Conservation (phyloP, 2,329 filamentous ascomycete genomes). For the Shiraia sp. region DNA sequence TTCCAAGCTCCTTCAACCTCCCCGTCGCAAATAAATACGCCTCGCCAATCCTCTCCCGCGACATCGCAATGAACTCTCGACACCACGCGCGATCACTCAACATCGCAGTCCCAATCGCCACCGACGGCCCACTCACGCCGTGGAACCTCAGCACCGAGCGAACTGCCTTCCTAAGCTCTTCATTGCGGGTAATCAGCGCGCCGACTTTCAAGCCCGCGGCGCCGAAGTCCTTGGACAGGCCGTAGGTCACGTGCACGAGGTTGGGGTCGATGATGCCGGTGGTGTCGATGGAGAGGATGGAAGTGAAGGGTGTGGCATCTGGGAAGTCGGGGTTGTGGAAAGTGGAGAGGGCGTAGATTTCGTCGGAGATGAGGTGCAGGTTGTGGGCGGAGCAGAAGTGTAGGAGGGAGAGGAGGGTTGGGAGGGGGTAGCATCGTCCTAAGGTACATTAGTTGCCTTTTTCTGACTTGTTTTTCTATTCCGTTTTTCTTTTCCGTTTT, state of each 20-base stretch:
- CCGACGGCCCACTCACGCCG: conserved; percentile 17
- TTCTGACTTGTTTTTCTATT: too few species aligned
- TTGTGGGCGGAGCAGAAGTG: conserved; percentile 54
- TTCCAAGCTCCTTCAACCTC: conserved; percentile 47
- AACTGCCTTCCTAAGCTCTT: conserved; percentile 19
- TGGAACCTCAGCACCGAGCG: conserved; percentile 43
- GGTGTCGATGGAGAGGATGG: conserved; percentile 21
- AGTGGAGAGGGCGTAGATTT: conserved; percentile 61
- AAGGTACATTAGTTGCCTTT: too few species aligned
- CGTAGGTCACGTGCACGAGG: conserved; percentile 57
- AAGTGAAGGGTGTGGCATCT: conserved; percentile 22
- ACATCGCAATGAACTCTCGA: conserved; percentile 52
- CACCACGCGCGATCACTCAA: conserved; percentile 29
- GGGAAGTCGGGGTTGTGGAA: conserved; percentile 30
- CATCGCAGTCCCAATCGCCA: conserved; percentile 21
- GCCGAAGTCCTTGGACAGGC: conserved; percentile 55
- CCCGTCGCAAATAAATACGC: conserved; percentile 46
- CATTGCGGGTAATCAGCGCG: conserved; percentile 20
- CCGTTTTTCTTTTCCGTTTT: too few species aligned
- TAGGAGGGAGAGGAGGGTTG: conserved; percentile 50
- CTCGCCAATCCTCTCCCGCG: conserved; percentile 46
- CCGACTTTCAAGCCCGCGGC: conserved; percentile 52
- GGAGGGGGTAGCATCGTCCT: conserved; percentile 43
- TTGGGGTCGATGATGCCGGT: conserved; percentile 52
- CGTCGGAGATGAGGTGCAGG: conserved; percentile 61